Conservation (phyloP, 352 stramenopile species). For the Pythium periplocum region DNA sequence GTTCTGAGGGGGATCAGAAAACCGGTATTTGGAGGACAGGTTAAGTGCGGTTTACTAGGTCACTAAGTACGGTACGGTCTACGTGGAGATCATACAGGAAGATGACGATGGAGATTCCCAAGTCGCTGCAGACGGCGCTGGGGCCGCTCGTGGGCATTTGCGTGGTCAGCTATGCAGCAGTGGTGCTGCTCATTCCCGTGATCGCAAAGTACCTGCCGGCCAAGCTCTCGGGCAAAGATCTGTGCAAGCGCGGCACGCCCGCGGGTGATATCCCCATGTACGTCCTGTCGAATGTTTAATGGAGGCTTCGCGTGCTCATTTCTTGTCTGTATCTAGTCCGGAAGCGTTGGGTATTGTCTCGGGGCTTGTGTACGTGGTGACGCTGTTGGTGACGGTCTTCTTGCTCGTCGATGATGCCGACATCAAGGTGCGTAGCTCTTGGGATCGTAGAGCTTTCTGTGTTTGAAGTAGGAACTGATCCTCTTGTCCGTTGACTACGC, state of each 20-base stretch:
- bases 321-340: constrained; percentile 31
- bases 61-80: too few species aligned
- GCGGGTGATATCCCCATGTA: constrained; percentile 86
- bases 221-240: constrained; percentile 89
- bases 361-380: constrained; percentile 75
- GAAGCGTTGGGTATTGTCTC: constrained; percentile 87
- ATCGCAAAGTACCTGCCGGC: constrained; percentile 56
- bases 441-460: constrained; percentile 1
- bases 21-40: too few species aligned
- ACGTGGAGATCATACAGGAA: not conserved
- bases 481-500: not conserved
- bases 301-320: not conserved
- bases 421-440: constrained; percentile 30
- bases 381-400: constrained; percentile 65
- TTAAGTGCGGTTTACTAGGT: too few species aligned
- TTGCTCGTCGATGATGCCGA: constrained; percentile 59
- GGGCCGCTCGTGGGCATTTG: constrained; percentile 45
- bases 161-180: constrained; percentile 50
- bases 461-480: not conserved
- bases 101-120: constrained; percentile 16
- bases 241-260: constrained; percentile 89
- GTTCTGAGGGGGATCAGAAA: too few species aligned
- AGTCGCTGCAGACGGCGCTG: constrained; percentile 36
- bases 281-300: constrained; percentile 6
- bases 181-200: constrained; percentile 57